phyloP scores from a whole-genome alignment of 805 yeast genomes.

The Cyberlindnera xylosilytica region DNA sequence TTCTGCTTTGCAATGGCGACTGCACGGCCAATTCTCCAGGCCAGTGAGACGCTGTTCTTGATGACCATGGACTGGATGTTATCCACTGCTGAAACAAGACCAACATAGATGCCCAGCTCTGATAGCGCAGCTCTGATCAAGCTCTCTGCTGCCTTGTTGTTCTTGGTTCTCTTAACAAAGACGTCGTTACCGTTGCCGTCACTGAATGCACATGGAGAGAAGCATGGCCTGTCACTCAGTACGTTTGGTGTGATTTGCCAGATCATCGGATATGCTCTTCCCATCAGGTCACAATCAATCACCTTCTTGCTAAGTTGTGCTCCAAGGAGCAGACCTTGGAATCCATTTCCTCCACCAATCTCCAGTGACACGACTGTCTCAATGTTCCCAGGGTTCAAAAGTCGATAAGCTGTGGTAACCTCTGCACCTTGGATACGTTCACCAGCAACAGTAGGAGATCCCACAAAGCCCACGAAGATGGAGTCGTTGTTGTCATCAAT shows the following conservation, averaged over 20 bases:
- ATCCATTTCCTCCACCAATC: conserved; percentile 45
- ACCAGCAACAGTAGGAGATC: conserved; percentile 45
- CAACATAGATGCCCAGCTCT: conserved; percentile 42
- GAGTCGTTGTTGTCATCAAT: conserved; percentile 6
- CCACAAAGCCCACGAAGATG: conserved; percentile 37
- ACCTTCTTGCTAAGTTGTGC: conserved; percentile 30
- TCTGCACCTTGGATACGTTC: conserved; percentile 43
- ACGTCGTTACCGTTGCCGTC: conserved; percentile 44
- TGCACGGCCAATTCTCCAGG: conserved; percentile 49
- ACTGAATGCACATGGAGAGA: conserved; percentile 30
- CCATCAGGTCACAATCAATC: conserved; percentile 43
- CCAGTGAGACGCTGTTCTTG: conserved; percentile 35
- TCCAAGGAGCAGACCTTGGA: conserved; percentile 30
- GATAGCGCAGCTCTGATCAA: conserved; percentile 39
- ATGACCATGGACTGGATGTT: conserved; percentile 31
- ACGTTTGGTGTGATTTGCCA: conserved; percentile 41
- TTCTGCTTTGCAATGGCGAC: conserved; percentile 36
- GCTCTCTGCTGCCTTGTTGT: conserved; percentile 34
- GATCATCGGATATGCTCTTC: conserved; percentile 44
- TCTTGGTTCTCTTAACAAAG: conserved; percentile 31
- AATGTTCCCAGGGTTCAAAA: conserved; percentile 27
- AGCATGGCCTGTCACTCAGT: conserved; percentile 20
- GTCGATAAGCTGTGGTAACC: conserved; percentile 30
- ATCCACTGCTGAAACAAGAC: conserved; percentile 34
- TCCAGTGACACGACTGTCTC: conserved; percentile 38